Evolutionary conservation across 345 rosid species (phyloP).

Genomic region (Cochlearia excelsa): DNA sequence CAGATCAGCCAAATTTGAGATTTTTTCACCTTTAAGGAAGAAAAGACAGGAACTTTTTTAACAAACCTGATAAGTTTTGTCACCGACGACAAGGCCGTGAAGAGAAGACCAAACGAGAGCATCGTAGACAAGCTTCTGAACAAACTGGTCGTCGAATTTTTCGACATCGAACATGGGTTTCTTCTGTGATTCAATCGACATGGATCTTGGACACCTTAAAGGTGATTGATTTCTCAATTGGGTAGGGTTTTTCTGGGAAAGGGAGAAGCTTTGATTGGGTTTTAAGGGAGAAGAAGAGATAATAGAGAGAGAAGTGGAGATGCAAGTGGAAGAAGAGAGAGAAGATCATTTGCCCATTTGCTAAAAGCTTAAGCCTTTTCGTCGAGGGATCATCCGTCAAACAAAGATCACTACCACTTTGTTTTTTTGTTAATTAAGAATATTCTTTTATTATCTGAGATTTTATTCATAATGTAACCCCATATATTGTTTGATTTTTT

Average conservation of each 20-base stretch:
- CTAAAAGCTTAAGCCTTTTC: constrained; percentile 6
- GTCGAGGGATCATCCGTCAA: constrained; percentile 15
- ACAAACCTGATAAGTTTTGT: constrained; percentile 74
- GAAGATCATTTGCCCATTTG: constrained; percentile 56
- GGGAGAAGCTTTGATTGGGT: constrained; percentile 34
- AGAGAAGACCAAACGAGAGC: constrained; percentile 98
- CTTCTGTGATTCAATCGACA: constrained; percentile 45
- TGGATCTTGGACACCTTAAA: constrained; percentile 42
- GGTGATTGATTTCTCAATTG: constrained; percentile 25
- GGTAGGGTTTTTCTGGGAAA: constrained; percentile 11
- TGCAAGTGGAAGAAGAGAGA: constrained; percentile 28
- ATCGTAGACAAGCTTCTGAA: constrained; percentile 71
- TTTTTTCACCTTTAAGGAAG: neutral
- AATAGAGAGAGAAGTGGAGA: constrained; percentile 22
- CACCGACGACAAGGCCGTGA: constrained; percentile 91
- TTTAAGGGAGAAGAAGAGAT: constrained; percentile 14
- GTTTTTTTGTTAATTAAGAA: neutral
- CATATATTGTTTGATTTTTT: too few relatives aligned
- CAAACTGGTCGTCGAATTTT: constrained; percentile 51
- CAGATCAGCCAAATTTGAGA: neutral
- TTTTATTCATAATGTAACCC: neutral
- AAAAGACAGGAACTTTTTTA: constrained; percentile 18
- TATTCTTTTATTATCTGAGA: neutral
- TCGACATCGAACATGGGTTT: constrained; percentile 50
- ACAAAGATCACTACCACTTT: constrained; percentile 17